Evolutionary conservation across 2,329 filamentous ascomycete genomes (phyloP), one percentile per base, ranked within the genome.

Genomic region (Alternaria sp.): DNA sequence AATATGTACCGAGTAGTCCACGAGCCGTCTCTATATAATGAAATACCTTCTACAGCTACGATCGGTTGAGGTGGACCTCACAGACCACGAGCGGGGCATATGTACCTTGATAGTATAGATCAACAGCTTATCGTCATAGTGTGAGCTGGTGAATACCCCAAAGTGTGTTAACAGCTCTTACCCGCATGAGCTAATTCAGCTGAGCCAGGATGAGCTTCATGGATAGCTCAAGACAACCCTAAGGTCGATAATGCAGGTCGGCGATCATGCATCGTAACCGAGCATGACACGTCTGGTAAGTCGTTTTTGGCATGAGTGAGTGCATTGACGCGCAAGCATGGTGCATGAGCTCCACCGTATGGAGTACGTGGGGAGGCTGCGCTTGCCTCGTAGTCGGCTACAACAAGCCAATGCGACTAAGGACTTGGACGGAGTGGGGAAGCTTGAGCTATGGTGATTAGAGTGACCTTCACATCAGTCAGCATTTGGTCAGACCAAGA

Each of bases 81-180:
- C 54, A 54, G 56, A 61, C 62, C 58, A 61, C 60, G 64, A 67
- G 65, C 56, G 67, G 64, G 65, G 65, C 55, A 18, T 44, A 25
- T 28, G 22, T 49, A 18, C 49, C 25, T 54, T 45, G 25, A 50
- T 44, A 14, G 32, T 50, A 64, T 58, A 10, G 59, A 65, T 64
- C 63, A 52, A 52, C 55, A 51, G 54, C 41, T 32, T 46, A 16
- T 18, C 20, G 56, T 64, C 30, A 51, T 49, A 28, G 52, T 53
- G 30, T 27, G 46, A 50, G 46, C 46, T 50, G 32, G 30, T 3
- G 46, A 50, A 14, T 38, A 27, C 36, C 30, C 46, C 14, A 16
- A 38, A 36, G 32, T 44, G 51, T 34, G 44, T 27, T 30, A 20
- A 25, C 57, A 48, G 30, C 25, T 56, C 22, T 25, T 44, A 55